phyloP scores from a whole-genome alignment of 2,329 filamentous ascomycete genomes.

The Aspergillus spinulosporus region DNA sequence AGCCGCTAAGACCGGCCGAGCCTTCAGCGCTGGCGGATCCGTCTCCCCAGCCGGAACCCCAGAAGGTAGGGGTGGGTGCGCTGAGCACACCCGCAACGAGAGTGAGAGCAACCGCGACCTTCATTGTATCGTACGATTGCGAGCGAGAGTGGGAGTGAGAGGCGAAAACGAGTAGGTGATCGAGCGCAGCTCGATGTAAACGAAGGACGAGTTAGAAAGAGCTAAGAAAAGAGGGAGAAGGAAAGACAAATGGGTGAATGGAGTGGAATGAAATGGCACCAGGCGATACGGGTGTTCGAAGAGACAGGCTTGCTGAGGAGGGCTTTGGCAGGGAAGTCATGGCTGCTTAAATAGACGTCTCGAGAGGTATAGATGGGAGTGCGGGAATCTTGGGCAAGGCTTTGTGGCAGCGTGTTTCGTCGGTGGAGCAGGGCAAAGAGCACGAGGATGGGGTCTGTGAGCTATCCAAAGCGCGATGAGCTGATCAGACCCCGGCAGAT shows the following conservation, averaged over 20 bases:
- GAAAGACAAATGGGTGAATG: not conserved
- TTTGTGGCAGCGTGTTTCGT: not conserved
- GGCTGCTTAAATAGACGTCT: too few species aligned
- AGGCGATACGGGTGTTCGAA: not conserved
- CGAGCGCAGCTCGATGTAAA: conserved; percentile 5
- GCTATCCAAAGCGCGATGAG: not conserved
- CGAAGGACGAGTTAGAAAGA: not conserved
- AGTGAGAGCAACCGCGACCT: conserved; percentile 23
- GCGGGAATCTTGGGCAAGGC: too few species aligned
- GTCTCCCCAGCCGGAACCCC: not conserved
- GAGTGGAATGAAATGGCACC: not conserved
- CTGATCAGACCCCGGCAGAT: not conserved
- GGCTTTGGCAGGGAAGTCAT: too few species aligned
- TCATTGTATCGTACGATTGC: conserved; percentile 21
- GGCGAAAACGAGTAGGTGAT: not conserved
- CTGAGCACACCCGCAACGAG: conserved; percentile 26
- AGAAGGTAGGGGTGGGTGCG: conserved; percentile 28
- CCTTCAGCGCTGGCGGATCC: not conserved
- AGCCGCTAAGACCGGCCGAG: not conserved
- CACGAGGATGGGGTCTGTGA: not conserved
- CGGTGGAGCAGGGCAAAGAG: not conserved
- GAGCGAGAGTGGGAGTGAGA: not conserved
- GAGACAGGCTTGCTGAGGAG: not conserved
- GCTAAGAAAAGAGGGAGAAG: not conserved
- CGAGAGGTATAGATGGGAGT: too few species aligned